These are phyloP conservation scores for Hymenoscyphus fraxineus DNA, from an alignment of 2,329 filamentous ascomycete genomes.

Conservation along the genomic window DNA sequence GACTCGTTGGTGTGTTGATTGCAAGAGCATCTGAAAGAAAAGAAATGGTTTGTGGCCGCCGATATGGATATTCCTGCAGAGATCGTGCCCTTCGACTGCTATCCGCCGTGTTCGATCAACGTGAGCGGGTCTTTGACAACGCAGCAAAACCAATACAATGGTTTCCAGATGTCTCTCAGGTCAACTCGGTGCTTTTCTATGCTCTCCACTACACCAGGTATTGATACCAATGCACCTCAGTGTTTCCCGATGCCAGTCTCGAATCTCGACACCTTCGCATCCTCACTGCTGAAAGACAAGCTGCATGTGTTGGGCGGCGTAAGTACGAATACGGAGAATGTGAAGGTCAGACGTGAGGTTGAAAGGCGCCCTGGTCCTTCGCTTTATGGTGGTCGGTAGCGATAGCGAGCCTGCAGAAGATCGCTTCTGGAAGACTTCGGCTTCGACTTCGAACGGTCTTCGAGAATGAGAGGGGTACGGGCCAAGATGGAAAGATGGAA, in stretches of 20 bases:
- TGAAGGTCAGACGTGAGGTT: background rate
- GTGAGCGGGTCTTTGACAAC: conserved; percentile 9
- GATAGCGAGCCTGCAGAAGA: too few species aligned
- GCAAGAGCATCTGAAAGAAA: conserved; percentile 1
- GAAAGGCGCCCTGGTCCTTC: background rate
- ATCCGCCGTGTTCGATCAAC: background rate
- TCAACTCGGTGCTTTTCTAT: background rate
- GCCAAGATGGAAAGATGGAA: too few species aligned
- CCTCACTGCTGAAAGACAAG: conserved; percentile 25
- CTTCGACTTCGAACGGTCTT: too few species aligned
- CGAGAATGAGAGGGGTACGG: too few species aligned
- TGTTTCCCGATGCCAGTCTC: conserved; percentile 29
- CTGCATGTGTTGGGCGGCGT: background rate
- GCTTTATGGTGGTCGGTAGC: background rate
- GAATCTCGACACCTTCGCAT: conserved; percentile 31
- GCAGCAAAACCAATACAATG: conserved; percentile 4
- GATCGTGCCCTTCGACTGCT: background rate
- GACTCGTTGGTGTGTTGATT: background rate
- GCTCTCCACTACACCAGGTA: conserved; percentile 9
- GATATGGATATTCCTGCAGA: background rate
- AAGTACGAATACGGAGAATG: background rate
- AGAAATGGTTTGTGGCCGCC: background rate
- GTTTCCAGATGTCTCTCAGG: background rate
- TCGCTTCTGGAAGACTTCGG: too few species aligned
- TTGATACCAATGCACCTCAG: conserved; percentile 22